phyloP scores from a whole-genome alignment of 2,329 filamentous ascomycete species.

The Cladosporium colombiae region DNA sequence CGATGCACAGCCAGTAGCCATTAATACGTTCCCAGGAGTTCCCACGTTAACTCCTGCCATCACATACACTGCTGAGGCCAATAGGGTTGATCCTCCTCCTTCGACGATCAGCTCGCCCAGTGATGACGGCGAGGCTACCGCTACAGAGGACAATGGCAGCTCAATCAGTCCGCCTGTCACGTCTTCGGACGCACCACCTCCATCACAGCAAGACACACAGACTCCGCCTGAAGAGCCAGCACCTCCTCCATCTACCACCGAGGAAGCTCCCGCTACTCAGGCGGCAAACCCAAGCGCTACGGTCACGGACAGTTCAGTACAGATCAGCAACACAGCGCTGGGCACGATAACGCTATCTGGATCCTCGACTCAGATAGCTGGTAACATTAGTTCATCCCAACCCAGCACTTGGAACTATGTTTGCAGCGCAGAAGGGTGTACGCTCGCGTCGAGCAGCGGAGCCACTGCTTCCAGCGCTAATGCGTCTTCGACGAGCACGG shows the following conservation, averaged over 20 bases:
- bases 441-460: neutral
- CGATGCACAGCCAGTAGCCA: neutral
- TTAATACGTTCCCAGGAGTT: neutral
- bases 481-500: neutral
- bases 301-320: neutral
- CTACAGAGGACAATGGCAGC: neutral
- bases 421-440: constrained; percentile 2
- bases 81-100: neutral
- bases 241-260: neutral
- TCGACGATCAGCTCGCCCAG: neutral
- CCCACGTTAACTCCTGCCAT: neutral
- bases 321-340: neutral
- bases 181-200: neutral
- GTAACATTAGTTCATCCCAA: neutral
- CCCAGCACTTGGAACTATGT: constrained; percentile 2
- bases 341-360: neutral
- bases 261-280: neutral
- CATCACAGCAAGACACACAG: neutral
- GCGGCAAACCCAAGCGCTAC: neutral
- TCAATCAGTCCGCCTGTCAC: neutral
- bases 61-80: neutral
- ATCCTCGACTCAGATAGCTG: neutral
- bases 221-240: neutral
- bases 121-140: neutral
- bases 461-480: neutral